A percentile compares a stretch with the other conserved stretches of the same genome.
phyloP scores from a whole-genome alignment of 225 moss, liverwort and hornwort species.

The Sphagnum contortum region DNA sequence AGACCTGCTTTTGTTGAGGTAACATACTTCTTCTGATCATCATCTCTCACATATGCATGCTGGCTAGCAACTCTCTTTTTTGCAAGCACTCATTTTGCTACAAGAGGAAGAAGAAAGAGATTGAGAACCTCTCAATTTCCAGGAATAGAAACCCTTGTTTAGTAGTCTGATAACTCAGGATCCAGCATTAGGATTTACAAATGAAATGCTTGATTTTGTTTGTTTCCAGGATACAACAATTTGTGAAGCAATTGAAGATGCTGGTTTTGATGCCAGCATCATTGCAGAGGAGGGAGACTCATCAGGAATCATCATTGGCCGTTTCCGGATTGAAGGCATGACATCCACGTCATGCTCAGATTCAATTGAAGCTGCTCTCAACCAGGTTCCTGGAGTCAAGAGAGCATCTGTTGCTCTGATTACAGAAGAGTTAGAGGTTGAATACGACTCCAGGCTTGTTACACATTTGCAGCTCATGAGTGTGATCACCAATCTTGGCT shows the following conservation, averaged over 20 bases:
- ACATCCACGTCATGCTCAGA: slow-evolving; percentile 83
- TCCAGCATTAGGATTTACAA: no score
- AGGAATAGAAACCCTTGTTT: no score
- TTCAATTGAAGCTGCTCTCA: slow-evolving; percentile 65
- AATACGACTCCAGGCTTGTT: slow-evolving; percentile 55
- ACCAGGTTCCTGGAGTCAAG: slow-evolving; percentile 63
- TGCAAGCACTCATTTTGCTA: not conserved
- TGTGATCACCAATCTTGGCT: slow-evolving; percentile 75
- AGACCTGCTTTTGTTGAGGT: slow-evolving; percentile 79
- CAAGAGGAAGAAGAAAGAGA: no score
- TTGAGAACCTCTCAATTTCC: no score
- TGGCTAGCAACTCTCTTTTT: not conserved
- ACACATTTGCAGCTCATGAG: slow-evolving; percentile 40
- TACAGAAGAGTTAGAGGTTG: slow-evolving; percentile 81
- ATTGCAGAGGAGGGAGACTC: slow-evolving; percentile 26
- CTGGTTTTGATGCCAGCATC: slow-evolving; percentile 64
- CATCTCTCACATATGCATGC: not conserved
- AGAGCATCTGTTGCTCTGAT: slow-evolving; percentile 77
- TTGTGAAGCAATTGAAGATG: slow-evolving; percentile 90
- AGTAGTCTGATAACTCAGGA: no score
- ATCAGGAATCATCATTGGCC: slow-evolving; percentile 38
- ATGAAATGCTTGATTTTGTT: no score
- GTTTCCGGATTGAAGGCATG: slow-evolving; percentile 87
- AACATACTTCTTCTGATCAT: no score
- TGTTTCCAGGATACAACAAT: slow-evolving; percentile 55